Base-by-base conservation (phyloP, 805 yeast genomes). In the Ogataea degrootiae region DNA sequence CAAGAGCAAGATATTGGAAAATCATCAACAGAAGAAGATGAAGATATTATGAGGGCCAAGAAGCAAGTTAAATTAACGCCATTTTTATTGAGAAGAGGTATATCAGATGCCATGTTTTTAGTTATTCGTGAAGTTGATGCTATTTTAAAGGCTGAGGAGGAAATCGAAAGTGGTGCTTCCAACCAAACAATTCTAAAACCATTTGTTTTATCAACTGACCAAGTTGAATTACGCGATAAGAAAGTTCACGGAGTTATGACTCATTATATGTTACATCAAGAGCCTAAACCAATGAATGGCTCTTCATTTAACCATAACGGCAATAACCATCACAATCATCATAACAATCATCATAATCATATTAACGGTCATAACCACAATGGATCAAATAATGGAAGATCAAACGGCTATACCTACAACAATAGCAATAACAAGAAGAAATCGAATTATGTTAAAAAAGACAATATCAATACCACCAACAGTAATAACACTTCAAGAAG, bases 91-190 rank as follows among this genome's bases (percentile, higher is more conserved):
- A 62, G 75, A 50, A 61, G 79, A 44, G 60, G 62, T 7, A 68
- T 76, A 37, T 72, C 78, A 52, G 79, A 74, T 49, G 65, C 78
- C 7, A 67, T 76, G 39, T 62, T 75, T 50, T 58, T 74, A 33
- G 61, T 76, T 7, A 70, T 76, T 37, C 59, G 76, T 37, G 82
- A 77, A 59, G 74, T 75, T 45, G 80, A 77, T 55, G 50, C 64
- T 45, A 70, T 76, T 11, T 42, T 68, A 42, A 66, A 66, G 42
- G 45, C 41, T n/a, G 53, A 47, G 35, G 45, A 46, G 35, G 73
- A 75, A 4, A 53, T 64, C 0, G 72, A 68, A 6, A 42, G 44
- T 29, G 12, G 16, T 8, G 9, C 15, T 17, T 23, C 39, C 12
- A n/a, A 39, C 26, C n/a, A 22, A n/a, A 9, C 11, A 26, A 34